phyloP scores from a whole-genome alignment of 2,329 filamentous ascomycete species.

The Talaromyces sp. region DNA sequence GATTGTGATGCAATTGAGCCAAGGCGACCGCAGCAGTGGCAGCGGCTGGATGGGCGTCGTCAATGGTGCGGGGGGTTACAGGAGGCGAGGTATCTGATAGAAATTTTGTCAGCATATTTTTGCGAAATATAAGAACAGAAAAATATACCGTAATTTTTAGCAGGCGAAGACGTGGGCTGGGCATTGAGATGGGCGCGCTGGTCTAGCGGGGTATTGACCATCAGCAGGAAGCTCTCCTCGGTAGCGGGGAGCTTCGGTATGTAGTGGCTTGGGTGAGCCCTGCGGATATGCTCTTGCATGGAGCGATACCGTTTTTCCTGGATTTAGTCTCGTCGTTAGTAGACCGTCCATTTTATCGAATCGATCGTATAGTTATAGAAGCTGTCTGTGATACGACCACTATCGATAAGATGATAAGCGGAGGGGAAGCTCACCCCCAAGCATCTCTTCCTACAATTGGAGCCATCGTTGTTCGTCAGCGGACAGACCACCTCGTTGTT shows the following conservation, averaged over 20 bases:
- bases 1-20: slow-evolving; percentile 76
- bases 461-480: slow-evolving; percentile 91
- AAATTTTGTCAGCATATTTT: slow-evolving; percentile 29
- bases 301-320: slow-evolving; percentile 95
- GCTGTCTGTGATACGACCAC: neutral
- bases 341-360: neutral
- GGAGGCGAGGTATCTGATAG: slow-evolving; percentile 62
- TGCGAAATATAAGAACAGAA: slow-evolving; percentile 25
- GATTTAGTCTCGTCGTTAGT: slow-evolving; percentile 19
- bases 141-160: slow-evolving; percentile 29
- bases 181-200: slow-evolving; percentile 57
- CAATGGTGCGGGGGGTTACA: slow-evolving; percentile 63
- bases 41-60: slow-evolving; percentile 64
- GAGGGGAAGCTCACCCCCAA: slow-evolving; percentile 72
- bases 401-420: slow-evolving; percentile 15
- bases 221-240: slow-evolving; percentile 93
- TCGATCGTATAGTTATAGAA: neutral
- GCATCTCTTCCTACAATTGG: slow-evolving; percentile 94
- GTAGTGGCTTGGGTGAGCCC: slow-evolving; percentile 94
- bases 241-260: slow-evolving; percentile 96
- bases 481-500: slow-evolving; percentile 97
- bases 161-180: slow-evolving; percentile 29
- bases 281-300: slow-evolving; percentile 98
- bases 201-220: slow-evolving; percentile 86
- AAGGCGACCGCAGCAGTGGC: slow-evolving; percentile 79